Evolutionary conservation across 345 rosid species (phyloP), one percentile per base, ranked within the genome.

Genomic region (Syzygium aqueum): DNA sequence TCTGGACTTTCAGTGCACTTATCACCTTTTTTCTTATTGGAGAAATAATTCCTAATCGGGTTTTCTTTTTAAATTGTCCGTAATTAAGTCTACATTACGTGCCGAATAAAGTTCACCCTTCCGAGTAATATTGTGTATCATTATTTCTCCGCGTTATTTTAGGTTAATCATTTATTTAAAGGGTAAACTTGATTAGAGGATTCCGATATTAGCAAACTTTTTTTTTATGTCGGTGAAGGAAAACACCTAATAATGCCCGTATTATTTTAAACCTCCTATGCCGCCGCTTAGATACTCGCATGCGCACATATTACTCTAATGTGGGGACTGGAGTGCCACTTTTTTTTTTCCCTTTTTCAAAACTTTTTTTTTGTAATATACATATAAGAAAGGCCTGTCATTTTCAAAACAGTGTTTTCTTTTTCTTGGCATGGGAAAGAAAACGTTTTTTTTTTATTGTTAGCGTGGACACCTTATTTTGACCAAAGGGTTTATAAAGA

Each of bases 201-300:
- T 14, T 63, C 14, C 37, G 15, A 63, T 63, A 63, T 28, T 28
- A 15, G 40, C 40, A 28, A n/a, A 28, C 25, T 61, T 6, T 27
- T 27, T 11, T 27, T 12, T 59, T 12, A 63, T n/a, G 37, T 13
- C 1, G 3, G n/a, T 28, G 77, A 30, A 65, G 11, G 7, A 30
- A 15, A 61, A 61, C 9, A 61, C 19, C 0, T 0, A 14, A n/a
- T 0, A 14, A n/a, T 61, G 4, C 73, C 6, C 9, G 2, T 65
- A 65, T 15, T 30, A 28, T 28, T 28, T 2, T 30, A 6, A 63
- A 17, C 19, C 37, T 3, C 8, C 5, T 7, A 63, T 28, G 40
- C 77, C 77, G 8, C 5, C 1, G 0, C 7, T 28, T 28, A 63
- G 10, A 63, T 63, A 15, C 11, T 28, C 5, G 10, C 21, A 15